These are phyloP conservation scores for Bjerkandera adusta DNA, from an alignment of 1,284 basidiomycete species.

Conservation along the genomic window DNA sequence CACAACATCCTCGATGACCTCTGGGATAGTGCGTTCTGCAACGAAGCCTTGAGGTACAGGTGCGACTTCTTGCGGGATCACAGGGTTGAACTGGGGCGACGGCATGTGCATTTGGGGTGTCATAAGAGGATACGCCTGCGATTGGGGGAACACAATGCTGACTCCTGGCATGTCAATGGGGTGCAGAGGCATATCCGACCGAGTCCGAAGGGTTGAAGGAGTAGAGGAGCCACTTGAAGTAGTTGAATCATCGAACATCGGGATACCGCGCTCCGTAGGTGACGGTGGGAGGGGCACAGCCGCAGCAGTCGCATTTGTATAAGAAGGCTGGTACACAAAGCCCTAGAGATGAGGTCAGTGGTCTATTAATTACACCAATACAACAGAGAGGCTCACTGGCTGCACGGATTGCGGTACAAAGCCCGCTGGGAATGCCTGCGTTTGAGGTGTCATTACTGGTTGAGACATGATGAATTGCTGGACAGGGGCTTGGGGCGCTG, in stretches of 20 bases:
- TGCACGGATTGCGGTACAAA: conserved; percentile 3
- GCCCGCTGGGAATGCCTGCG: conserved; percentile 1
- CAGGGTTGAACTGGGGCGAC: too few relatives aligned
- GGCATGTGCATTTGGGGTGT: too few relatives aligned
- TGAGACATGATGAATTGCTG: neutral
- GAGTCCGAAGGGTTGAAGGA: conserved; percentile 1
- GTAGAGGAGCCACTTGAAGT: conserved; percentile 4
- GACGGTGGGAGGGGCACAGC: neutral
- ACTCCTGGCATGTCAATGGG: conserved; percentile 3
- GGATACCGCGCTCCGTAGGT: neutral
- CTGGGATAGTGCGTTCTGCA: too few relatives aligned
- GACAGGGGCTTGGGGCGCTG: neutral
- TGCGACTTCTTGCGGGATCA: too few relatives aligned
- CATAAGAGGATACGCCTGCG: too few relatives aligned
- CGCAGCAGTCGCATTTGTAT: neutral
- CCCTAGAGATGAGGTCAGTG: neutral
- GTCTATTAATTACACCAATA: neutral
- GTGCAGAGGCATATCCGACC: neutral
- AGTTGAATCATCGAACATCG: neutral
- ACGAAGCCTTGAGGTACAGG: too few relatives aligned
- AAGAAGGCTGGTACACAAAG: neutral
- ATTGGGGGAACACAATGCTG: neutral
- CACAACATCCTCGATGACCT: too few relatives aligned
- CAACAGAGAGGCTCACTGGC: neutral
- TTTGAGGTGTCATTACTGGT: neutral